Evolutionary conservation across 208 protist species (phyloP).

Genomic region (Acanthamoeba castellanii): DNA sequence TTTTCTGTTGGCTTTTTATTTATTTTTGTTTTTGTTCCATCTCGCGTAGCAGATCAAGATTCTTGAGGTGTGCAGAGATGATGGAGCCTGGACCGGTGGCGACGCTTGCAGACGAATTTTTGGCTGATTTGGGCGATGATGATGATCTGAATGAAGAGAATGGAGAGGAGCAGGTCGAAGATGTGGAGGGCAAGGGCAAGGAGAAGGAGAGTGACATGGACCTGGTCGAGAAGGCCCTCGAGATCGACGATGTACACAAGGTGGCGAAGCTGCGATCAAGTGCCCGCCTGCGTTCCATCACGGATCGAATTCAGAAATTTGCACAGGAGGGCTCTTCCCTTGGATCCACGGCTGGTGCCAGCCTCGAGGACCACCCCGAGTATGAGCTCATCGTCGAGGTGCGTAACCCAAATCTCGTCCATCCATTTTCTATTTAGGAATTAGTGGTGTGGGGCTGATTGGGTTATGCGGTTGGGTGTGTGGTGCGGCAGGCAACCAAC

Average conservation of each 20-base stretch:
- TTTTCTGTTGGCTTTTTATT: no score
- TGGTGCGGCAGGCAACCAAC: conserved; percentile 78
- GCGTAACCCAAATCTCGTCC: not conserved
- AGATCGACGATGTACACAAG: not conserved
- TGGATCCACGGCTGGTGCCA: not conserved
- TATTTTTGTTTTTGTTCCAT: no score
- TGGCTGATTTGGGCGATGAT: conserved; percentile 83
- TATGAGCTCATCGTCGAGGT: conserved; percentile 58
- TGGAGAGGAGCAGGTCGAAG: conserved; percentile 34
- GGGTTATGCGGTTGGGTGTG: no score
- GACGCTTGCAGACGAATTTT: conserved; percentile 85
- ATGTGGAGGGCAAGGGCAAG: not conserved
- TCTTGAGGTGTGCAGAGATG: not conserved
- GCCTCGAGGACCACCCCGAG: conserved; percentile 52
- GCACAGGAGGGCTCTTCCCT: not conserved
- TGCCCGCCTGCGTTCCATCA: not conserved
- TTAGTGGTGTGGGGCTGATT: not conserved
- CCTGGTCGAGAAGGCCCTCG: not conserved
- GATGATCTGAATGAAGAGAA: not conserved
- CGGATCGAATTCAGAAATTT: not conserved
- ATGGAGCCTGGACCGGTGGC: not conserved
- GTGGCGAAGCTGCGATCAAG: not conserved
- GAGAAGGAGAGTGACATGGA: conserved; percentile 35
- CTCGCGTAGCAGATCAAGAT: no score
- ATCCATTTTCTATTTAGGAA: not conserved